phyloP scores from a whole-genome alignment of 495 filamentous ascomycete species.

The Podospora anserina region DNA sequence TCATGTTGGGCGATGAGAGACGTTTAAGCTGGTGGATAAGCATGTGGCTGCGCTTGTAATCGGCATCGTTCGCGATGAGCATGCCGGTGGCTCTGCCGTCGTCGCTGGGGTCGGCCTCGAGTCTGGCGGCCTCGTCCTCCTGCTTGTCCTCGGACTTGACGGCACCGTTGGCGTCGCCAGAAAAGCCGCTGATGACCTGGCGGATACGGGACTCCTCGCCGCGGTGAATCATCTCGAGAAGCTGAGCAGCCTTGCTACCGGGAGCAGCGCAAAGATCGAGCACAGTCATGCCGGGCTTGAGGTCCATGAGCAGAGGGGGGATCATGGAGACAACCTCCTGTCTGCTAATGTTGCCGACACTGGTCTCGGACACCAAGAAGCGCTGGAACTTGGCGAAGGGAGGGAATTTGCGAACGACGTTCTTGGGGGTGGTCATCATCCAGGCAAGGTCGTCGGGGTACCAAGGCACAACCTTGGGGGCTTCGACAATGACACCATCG shows the following conservation, averaged over 20 bases:
- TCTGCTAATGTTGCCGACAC: conserved; percentile 92
- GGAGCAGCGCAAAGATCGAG: conserved; percentile 95
- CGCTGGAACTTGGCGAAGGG: conserved; percentile 95
- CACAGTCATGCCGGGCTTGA: conserved; percentile 84
- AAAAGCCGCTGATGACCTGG: conserved; percentile 54
- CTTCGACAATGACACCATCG: conserved; percentile 75
- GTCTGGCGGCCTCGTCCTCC: conserved; percentile 45
- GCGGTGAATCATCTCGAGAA: conserved; percentile 88
- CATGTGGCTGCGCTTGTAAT: conserved; percentile 95
- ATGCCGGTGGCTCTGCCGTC: conserved; percentile 85
- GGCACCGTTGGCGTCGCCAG: conserved; percentile 49
- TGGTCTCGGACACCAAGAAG: conserved; percentile 96
- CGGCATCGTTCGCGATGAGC: conserved; percentile 90
- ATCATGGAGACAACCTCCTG: conserved; percentile 99
- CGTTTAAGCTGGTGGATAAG: conserved; percentile 96
- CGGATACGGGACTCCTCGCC: conserved; percentile 83
- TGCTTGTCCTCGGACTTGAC: conserved; percentile 45
- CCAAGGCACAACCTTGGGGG: conserved; percentile 78
- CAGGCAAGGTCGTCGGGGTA: conserved; percentile 93
- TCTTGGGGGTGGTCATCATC: conserved; percentile 94
- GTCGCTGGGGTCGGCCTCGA: conserved; percentile 61
- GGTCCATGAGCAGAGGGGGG: conserved; percentile 87
- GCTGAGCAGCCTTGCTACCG: conserved; percentile 91
- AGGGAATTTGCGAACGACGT: conserved; percentile 81
- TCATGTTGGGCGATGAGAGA: conserved; percentile 90